These are phyloP conservation scores for Penicillium arizonense DNA, from an alignment of 495 filamentous ascomycete species.

Conservation along the genomic window DNA sequence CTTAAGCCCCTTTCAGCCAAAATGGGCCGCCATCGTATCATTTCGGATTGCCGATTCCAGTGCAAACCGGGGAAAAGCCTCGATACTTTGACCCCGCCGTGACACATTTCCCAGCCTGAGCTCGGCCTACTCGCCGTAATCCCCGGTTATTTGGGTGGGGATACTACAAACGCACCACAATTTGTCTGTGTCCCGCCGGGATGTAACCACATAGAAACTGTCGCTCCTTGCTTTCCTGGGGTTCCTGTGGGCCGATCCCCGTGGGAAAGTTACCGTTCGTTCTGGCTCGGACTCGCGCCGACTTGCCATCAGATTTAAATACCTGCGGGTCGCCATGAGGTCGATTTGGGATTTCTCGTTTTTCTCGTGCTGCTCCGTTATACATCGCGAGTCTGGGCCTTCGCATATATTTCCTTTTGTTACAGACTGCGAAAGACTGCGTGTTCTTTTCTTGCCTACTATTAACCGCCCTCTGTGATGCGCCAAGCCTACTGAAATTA, in stretches of 20 bases:
- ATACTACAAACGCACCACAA: background rate
- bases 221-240: conserved; percentile 11
- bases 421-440: background rate
- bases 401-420: background rate
- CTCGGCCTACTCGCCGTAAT: background rate
- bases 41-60: conserved; percentile 1
- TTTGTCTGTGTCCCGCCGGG: background rate
- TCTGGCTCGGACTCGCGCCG: conserved; percentile 8
- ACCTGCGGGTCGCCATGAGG: background rate
- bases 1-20: too few relatives aligned
- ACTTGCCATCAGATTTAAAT: conserved; percentile 6
- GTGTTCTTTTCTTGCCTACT: background rate
- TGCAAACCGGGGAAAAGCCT: background rate
- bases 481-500: background rate
- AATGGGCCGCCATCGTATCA: background rate
- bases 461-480: background rate
- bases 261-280: conserved; percentile 11
- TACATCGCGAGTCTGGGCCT: conserved; percentile 2
- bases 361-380: background rate
- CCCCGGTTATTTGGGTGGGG: background rate
- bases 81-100: background rate
- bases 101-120: conserved; percentile 7
- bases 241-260: conserved; percentile 18
- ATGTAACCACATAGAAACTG: conserved; percentile 12
- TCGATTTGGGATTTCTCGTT: background rate